Conservation (phyloP, 768 basidiomycete genomes). For the Lactarius quietus region DNA sequence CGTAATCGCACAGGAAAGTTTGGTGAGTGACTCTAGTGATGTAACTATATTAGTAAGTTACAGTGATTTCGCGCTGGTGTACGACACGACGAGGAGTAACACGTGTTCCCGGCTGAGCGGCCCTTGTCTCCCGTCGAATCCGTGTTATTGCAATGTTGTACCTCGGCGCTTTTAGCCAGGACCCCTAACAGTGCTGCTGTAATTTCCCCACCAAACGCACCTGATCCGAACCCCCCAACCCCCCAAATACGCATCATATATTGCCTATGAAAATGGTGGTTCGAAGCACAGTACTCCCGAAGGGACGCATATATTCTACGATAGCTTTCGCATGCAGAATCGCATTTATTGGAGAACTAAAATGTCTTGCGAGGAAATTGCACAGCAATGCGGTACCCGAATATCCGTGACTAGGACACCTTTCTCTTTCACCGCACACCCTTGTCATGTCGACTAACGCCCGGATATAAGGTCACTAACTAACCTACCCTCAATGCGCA, state of each 20-base stretch:
- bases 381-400: background rate
- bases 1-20: background rate
- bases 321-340: background rate
- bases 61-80: background rate
- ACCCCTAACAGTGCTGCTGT: too few species aligned
- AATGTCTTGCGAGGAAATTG: background rate
- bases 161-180: background rate
- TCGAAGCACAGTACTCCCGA: background rate
- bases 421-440: background rate
- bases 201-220: too few species aligned
- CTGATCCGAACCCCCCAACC: background rate
- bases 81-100: too few species aligned
- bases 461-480: background rate
- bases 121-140: too few species aligned
- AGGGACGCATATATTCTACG: background rate
- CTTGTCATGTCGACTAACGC: background rate
- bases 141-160: too few species aligned
- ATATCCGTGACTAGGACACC: background rate
- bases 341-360: background rate
- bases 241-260: background rate
- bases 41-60: too few species aligned
- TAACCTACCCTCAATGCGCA: background rate
- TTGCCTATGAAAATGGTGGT: background rate
- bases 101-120: background rate
- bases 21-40: background rate